These are phyloP conservation scores for Ephemerocybe angulata DNA, from an alignment of 768 basidiomycete genomes.

Conservation along the genomic window DNA sequence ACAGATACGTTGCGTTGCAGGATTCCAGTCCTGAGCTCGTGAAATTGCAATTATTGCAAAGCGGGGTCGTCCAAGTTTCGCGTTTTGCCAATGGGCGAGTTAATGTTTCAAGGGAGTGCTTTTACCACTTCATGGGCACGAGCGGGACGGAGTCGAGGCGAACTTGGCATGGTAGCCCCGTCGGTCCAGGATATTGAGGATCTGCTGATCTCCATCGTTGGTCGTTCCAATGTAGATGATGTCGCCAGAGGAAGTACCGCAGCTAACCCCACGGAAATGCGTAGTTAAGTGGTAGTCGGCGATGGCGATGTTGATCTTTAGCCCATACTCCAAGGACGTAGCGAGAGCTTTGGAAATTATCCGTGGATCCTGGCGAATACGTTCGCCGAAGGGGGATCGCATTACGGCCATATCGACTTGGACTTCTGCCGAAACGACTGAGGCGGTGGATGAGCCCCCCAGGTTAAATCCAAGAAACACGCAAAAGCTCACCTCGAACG, in stretches of 20 bases:
- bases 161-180: not conserved
- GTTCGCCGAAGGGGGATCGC: constrained; percentile 29
- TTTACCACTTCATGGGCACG: not conserved
- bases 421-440: constrained; percentile 32
- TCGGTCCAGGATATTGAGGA: not conserved
- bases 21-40: no score
- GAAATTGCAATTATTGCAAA: no score
- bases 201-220: not conserved
- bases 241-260: not conserved
- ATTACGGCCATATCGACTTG: constrained; percentile 32
- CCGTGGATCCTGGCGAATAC: constrained; percentile 28
- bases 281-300: constrained; percentile 6
- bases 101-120: not conserved
- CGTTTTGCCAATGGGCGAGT: not conserved
- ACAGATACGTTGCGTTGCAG: no score
- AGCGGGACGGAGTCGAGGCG: not conserved
- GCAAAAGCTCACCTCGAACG: constrained; percentile 23
- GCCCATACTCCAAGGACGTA: constrained; percentile 37
- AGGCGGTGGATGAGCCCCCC: constrained; percentile 9
- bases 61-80: no score
- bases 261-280: not conserved
- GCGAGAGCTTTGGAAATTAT: constrained; percentile 37
- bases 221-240: not conserved
- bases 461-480: constrained; percentile 5
- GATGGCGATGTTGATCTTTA: constrained; percentile 31